Base-by-base conservation (phyloP, 805 yeast species). In the Wickerhamiella hasegawae region DNA sequence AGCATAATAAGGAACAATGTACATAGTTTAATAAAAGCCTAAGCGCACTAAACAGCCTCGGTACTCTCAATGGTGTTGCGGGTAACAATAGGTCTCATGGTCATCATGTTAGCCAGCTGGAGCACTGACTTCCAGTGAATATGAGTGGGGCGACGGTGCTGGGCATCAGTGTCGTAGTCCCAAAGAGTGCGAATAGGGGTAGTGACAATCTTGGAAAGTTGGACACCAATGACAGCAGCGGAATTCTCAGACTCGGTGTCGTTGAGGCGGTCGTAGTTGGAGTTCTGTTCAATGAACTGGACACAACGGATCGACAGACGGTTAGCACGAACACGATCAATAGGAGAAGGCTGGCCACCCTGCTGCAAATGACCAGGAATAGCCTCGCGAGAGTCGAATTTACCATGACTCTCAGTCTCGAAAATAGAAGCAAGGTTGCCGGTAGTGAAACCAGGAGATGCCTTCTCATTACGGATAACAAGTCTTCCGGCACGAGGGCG, bases 301-400 rank as follows among this genome's bases (percentile, higher is more conserved):
- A 85, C 76, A 38, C 95, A 83, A 58, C 75, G 78, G 46, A 87
- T 78, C 3, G 94, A 94, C 55, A 78, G 77, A 54, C 97, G 72
- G 4, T 85, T 75, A 5, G 94, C 94, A 44, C 76, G 69, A 26
- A 84, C 76, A 57, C 97, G 73, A 55, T 90, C 98, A 63, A 85
- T 79, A 5, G 97, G 83, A 5, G 94, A 76, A 34, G 98, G 98
- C 36, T 73, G 70, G 40, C 85, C 90, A 55, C 98, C 98, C 61
- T 90, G 98, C 66, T 90, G 98, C 39, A 87, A 90, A 54, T 87
- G 97, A 21, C 98, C 98, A 19, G 98, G 98, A 40, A 85, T 73
- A 12, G 97, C 97, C 4, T 94, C 84, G 55, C 92, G 76, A 14
- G 90, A 78, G 49, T 85, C 96, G 54, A 81, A 90, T 45, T 66